Base-by-base conservation (phyloP, 148 eudicot genomes). In the Rhododendron kiyosumense region DNA sequence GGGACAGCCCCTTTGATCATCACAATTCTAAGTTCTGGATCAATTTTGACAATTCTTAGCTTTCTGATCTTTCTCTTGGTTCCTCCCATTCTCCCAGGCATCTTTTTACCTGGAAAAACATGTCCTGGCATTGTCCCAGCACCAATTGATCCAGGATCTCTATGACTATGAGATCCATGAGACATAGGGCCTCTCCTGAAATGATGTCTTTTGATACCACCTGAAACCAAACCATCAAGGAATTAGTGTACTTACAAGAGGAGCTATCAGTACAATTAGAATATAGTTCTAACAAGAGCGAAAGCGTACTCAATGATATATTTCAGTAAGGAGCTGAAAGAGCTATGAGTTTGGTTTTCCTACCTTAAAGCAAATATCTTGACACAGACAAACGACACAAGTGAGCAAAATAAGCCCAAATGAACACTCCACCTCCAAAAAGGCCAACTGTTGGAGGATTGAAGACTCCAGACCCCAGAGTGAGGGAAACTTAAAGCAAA, bases 61-160 rank as follows among this genome's bases (percentile, higher is more conserved):
- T 97, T 97, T 32, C 96, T 88, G 74, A 95, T 94, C 94, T 97
- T 97, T 26, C 87, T 92, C 24, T 90, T 93, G 4, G 98, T 93
- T 88, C 98, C 99, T 41, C 99, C 99, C 99, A 97, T 97, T 87
- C 98, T 88, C 84, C 99, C 99, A 4, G 99, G 98, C 99, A 97
- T 97, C 88, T 97, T 97, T 93, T 97, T 95, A 32, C 99, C 99
- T 76, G 85, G 85, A 92, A 93, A 97, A 0, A 97, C 99, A 28
- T 91, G 94, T 0, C 99, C 99, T 1, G 99, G 99, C 12, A 98
- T 97, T 20, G 99, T 97, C 71, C 99, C 99, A 3, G 99, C 99
- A 84, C 98, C 99, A 83, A 97, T 95, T 26, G 99, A 97, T 51
- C 99, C 99, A 75, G 96, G 88, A 30, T 92, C 93, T 82, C 99